A percentile compares a stretch with the other conserved stretches of the same genome.
Evolutionary conservation across 2,329 filamentous ascomycete genomes (phyloP).

Genomic region (Talaromyces sp.): DNA sequence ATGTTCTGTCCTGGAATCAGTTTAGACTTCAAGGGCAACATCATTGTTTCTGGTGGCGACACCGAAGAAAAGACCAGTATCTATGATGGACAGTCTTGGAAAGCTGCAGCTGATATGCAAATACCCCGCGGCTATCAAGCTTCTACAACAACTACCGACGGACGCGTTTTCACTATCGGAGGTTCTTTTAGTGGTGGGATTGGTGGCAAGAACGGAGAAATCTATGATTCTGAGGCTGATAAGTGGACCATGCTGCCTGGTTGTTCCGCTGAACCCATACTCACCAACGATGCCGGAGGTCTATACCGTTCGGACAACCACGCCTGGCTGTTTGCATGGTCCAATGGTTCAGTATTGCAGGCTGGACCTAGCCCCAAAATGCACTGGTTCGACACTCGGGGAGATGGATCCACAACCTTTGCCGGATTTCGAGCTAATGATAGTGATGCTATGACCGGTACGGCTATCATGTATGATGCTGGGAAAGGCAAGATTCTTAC

Average conservation of each 20-base stretch:
- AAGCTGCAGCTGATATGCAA: slow-evolving; percentile 42
- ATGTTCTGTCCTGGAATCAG: slow-evolving; percentile 47
- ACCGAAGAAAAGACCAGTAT: slow-evolving; percentile 49
- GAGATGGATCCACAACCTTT: slow-evolving; percentile 38
- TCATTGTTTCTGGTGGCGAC: slow-evolving; percentile 55
- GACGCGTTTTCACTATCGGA: slow-evolving; percentile 57
- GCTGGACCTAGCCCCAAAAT: slow-evolving; percentile 54
- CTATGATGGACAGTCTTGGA: slow-evolving; percentile 45
- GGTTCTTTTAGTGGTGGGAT: slow-evolving; percentile 53
- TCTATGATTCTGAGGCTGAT: slow-evolving; percentile 47
- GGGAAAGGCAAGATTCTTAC: slow-evolving; percentile 53
- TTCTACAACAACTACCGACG: slow-evolving; percentile 50
- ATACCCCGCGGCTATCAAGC: slow-evolving; percentile 54
- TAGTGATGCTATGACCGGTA: slow-evolving; percentile 55
- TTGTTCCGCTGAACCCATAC: slow-evolving; percentile 47
- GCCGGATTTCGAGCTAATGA: slow-evolving; percentile 47
- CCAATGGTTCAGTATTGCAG: slow-evolving; percentile 49
- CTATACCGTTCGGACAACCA: slow-evolving; percentile 52
- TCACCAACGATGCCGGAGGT: slow-evolving; percentile 44
- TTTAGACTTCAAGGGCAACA: slow-evolving; percentile 46
- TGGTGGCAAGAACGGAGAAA: slow-evolving; percentile 55
- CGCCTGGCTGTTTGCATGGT: slow-evolving; percentile 54
- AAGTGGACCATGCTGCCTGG: slow-evolving; percentile 48
- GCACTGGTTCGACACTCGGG: slow-evolving; percentile 55
- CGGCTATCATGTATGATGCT: slow-evolving; percentile 58